Evolutionary conservation across 805 yeast species (phyloP).

Genomic region (Geotrichum ghanense): DNA sequence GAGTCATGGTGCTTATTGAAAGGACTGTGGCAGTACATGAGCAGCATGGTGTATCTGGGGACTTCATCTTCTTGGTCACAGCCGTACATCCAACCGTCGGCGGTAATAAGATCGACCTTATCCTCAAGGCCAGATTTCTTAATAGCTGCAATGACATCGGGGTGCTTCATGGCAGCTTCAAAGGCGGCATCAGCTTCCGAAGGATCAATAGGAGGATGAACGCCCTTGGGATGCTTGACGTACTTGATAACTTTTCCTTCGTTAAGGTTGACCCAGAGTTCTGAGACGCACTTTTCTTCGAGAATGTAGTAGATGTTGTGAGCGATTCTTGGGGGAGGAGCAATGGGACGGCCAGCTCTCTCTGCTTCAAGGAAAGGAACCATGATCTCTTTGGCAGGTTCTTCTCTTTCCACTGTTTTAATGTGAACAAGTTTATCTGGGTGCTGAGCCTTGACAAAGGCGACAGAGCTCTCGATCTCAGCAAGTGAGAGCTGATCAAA

Average conservation of each 20-base stretch:
- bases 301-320: constrained; percentile 57
- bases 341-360: constrained; percentile 31
- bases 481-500: constrained; percentile 24
- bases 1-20: constrained; percentile 30
- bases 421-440: constrained; percentile 22
- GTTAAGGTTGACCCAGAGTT: constrained; percentile 59
- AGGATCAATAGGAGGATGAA: constrained; percentile 60
- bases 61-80: constrained; percentile 42
- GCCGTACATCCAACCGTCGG: constrained; percentile 83
- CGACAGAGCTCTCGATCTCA: constrained; percentile 22
- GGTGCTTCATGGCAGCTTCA: constrained; percentile 38
- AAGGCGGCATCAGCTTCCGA: constrained; percentile 51
- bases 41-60: constrained; percentile 45
- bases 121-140: constrained; percentile 41
- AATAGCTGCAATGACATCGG: constrained; percentile 49
- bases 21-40: constrained; percentile 65
- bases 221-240: constrained; percentile 45
- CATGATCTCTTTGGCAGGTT: constrained; percentile 73
- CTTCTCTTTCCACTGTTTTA: constrained; percentile 28
- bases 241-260: constrained; percentile 50
- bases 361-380: constrained; percentile 56
- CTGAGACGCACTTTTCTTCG: constrained; percentile 40
- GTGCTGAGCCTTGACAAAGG: constrained; percentile 17
- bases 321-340: constrained; percentile 52
- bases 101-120: constrained; percentile 31